phyloP scores from a whole-genome alignment of 768 basidiomycete genomes.

The Pleurotus salmoneostramineus region DNA sequence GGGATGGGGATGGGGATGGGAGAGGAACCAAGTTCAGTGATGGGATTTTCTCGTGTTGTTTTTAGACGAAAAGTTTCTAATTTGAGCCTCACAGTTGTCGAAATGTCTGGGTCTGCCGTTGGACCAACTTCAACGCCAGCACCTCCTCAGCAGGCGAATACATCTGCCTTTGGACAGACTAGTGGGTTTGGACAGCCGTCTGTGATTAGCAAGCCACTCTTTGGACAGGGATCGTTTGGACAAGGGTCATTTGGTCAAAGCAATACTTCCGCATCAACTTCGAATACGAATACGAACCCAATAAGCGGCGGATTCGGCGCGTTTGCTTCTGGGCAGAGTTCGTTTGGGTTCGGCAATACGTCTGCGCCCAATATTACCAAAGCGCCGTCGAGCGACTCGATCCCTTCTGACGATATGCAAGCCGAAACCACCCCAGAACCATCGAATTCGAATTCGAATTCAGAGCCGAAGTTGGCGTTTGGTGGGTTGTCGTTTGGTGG shows the following conservation, averaged over 20 bases:
- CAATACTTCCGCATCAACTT: not conserved
- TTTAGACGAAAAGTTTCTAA: not conserved
- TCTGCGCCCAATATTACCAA: not conserved
- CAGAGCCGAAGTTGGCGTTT: not conserved
- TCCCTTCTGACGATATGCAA: constrained; percentile 1
- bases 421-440: not conserved
- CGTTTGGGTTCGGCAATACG: constrained; percentile 10
- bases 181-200: constrained; percentile 21
- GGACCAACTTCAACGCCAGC: not conserved
- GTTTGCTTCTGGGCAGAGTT: constrained; percentile 12
- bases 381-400: not conserved
- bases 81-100: not conserved
- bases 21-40: not conserved
- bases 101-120: not conserved
- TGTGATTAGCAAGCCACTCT: not conserved
- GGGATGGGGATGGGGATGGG: no score
- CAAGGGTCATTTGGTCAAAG: constrained; percentile 5
- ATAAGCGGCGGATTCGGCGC: not conserved
- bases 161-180: not conserved
- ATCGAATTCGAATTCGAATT: not conserved
- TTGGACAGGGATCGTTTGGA: not conserved
- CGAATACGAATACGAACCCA: not conserved
- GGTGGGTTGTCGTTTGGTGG: constrained; percentile 2
- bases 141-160: not conserved
- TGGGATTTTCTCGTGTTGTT: not conserved